phyloP scores from a whole-genome alignment of 2,329 filamentous ascomycete species.

The Neurospora crassa region DNA sequence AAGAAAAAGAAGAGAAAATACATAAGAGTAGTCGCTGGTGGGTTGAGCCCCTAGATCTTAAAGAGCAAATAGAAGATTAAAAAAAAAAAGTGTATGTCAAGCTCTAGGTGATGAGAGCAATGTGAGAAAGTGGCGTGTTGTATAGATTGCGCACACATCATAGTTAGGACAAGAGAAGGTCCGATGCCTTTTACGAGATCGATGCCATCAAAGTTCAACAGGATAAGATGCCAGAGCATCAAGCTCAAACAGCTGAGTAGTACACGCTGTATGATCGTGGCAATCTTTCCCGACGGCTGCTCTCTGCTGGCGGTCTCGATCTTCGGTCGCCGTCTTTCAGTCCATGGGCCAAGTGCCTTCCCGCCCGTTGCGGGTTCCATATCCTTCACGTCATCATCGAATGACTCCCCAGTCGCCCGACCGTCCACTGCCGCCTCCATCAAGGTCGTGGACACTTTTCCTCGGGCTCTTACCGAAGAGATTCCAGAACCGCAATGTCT shows the following conservation, averaged over 20 bases:
- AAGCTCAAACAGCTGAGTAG: not conserved
- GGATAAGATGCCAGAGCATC: not conserved
- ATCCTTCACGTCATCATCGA: constrained; percentile 35
- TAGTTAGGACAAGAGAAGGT: not conserved
- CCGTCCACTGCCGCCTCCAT: constrained; percentile 35
- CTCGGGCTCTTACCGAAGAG: constrained; percentile 80
- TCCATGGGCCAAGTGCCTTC: not conserved
- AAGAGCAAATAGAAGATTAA: constrained; percentile 1
- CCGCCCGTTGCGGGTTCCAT: not conserved
- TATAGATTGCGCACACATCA: not conserved
- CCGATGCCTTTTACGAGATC: not conserved
- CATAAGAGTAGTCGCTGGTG: not conserved
- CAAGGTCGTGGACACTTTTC: constrained; percentile 42
- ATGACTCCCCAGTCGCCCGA: constrained; percentile 79
- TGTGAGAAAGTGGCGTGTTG: constrained; percentile 1
- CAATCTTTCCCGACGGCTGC: not conserved
- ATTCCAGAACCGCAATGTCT: constrained; percentile 95
- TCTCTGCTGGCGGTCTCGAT: not conserved
- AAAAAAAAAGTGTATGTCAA: not conserved
- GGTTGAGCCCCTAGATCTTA: not conserved
- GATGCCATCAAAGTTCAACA: not conserved
- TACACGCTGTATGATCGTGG: not conserved
- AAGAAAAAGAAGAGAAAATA: constrained; percentile 5
- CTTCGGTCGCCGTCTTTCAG: not conserved
- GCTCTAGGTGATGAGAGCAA: not conserved